Percentiles rank a stretch among this genome's conserved stretches.
phyloP scores from a whole-genome alignment of 345 rosid genomes.

The Rubroshorea leprosula region DNA sequence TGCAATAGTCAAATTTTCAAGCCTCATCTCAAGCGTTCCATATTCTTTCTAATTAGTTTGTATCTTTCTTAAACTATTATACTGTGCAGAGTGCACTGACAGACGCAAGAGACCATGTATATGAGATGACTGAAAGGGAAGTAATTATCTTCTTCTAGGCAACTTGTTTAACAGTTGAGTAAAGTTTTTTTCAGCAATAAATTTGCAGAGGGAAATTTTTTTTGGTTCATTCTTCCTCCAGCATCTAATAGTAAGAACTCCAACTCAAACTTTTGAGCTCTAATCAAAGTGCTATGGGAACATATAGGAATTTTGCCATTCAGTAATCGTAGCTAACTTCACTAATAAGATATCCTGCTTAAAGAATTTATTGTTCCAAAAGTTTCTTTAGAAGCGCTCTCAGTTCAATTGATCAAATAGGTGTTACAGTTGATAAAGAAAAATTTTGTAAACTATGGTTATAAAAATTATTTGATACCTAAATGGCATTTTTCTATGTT shows the following conservation, averaged over 20 bases:
- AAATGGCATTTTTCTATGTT: background rate
- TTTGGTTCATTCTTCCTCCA: slow-evolving; percentile 4
- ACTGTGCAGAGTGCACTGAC: slow-evolving; percentile 69
- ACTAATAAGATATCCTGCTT: background rate
- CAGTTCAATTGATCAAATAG: background rate
- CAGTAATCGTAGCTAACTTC: background rate
- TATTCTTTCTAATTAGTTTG: background rate
- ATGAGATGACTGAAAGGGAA: slow-evolving; percentile 91
- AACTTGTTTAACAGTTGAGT: background rate
- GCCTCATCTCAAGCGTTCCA: background rate
- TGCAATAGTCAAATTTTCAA: background rate
- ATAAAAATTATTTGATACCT: background rate
- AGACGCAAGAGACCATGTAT: slow-evolving; percentile 91
- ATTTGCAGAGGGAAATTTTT: background rate
- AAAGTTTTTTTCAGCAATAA: too few relatives aligned
- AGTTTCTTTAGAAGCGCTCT: background rate
- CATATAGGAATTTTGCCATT: slow-evolving; percentile 4
- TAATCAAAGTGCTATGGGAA: background rate
- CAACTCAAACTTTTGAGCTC: background rate
- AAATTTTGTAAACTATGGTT: background rate
- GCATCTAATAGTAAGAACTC: slow-evolving; percentile 7
- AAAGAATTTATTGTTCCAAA: background rate
- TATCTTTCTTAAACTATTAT: background rate
- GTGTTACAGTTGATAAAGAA: background rate
- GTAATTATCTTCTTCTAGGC: slow-evolving; percentile 73